These are phyloP conservation scores for Kuraishia molischiana DNA, from an alignment of 805 yeast genomes.

Conservation along the genomic window DNA sequence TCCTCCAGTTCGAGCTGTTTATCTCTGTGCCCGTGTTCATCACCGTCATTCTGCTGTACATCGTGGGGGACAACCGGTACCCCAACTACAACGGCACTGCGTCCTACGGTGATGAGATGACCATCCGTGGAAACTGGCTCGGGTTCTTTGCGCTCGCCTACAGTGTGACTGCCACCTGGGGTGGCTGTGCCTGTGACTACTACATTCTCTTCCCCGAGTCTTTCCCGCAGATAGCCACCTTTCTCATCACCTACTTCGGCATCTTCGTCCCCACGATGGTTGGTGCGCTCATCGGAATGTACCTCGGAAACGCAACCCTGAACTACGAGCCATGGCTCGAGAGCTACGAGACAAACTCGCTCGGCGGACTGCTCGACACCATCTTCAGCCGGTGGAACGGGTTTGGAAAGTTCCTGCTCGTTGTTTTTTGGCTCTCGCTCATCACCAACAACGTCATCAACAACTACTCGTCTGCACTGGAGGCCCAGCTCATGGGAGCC, in stretches of 20 bases:
- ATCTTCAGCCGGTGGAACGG: constrained; percentile 67
- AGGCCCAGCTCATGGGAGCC: constrained; percentile 55
- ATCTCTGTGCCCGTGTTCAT: constrained; percentile 62
- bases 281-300: constrained; percentile 65
- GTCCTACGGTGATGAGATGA: constrained; percentile 24
- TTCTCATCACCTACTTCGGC: constrained; percentile 53
- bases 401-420: constrained; percentile 68
- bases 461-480: constrained; percentile 73
- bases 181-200: constrained; percentile 78
- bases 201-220: constrained; percentile 72
- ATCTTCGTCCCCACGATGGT: constrained; percentile 63
- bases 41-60: constrained; percentile 59
- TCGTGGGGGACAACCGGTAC: constrained; percentile 36
- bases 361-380: constrained; percentile 65
- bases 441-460: constrained; percentile 77
- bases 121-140: constrained; percentile 58
- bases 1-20: constrained; percentile 56
- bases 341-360: constrained; percentile 48
- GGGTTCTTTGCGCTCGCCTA: constrained; percentile 66
- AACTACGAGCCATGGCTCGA: constrained; percentile 45
- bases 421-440: constrained; percentile 61
- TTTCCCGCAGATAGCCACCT: constrained; percentile 45
- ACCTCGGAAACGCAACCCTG: constrained; percentile 60
- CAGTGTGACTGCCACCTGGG: constrained; percentile 84
- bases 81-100: constrained; percentile 26